These are phyloP conservation scores for Lichenothelia convexa DNA, from an alignment of 495 filamentous ascomycete genomes.

Conservation along the genomic window DNA sequence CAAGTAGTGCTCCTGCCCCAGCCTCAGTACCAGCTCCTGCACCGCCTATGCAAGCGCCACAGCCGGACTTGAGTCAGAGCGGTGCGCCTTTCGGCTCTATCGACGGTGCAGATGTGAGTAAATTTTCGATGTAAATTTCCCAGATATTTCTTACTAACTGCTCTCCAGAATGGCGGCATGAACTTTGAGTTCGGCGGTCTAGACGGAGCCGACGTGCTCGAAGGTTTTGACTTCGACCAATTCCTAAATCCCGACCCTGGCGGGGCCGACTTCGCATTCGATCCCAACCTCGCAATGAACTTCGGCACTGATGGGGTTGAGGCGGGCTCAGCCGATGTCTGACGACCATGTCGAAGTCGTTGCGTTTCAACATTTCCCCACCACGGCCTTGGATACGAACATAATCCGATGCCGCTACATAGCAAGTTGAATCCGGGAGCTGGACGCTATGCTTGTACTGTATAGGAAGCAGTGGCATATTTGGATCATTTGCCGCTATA, in stretches of 20 bases:
- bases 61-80: constrained; percentile 25
- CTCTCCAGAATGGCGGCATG: constrained; percentile 11
- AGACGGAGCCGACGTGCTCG: constrained; percentile 49
- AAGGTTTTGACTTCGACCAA: constrained; percentile 90
- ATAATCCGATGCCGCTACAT: no score
- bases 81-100: constrained; percentile 12
- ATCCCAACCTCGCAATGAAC: no score
- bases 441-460: no score
- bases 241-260: constrained; percentile 48
- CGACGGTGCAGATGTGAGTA: constrained; percentile 3
- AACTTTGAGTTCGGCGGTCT: constrained; percentile 44
- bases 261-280: constrained; percentile 33
- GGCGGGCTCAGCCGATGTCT: background rate
- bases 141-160: background rate
- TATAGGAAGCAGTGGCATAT: no score
- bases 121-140: background rate
- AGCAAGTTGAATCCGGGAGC: no score
- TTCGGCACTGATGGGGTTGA: constrained; percentile 5
- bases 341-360: no score
- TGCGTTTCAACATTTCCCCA: no score
- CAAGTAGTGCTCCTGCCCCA: constrained; percentile 26
- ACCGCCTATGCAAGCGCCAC: constrained; percentile 26
- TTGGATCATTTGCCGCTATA: no score
- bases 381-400: no score
- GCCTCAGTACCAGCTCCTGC: constrained; percentile 22